Percentiles rank a stretch among this genome's conserved stretches.
phyloP scores from a whole-genome alignment of 805 yeast genomes.

The Ogataea paraovalis region DNA sequence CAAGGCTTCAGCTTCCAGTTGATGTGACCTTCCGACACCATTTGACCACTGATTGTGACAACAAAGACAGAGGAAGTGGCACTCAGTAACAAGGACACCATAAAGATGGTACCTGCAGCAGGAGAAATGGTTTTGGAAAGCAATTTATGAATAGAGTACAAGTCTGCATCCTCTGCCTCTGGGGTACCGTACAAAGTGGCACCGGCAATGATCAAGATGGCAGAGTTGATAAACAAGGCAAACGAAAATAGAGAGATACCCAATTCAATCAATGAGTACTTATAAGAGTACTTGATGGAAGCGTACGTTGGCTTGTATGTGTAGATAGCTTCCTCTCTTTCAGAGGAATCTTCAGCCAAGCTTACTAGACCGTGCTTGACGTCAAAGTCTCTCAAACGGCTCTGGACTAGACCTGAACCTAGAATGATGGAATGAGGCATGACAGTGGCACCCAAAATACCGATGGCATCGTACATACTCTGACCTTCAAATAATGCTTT shows the following conservation, averaged over 20 bases:
- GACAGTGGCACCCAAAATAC: constrained; percentile 47
- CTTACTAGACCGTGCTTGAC: constrained; percentile 33
- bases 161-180: constrained; percentile 65
- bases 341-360: constrained; percentile 19
- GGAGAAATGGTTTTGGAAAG: constrained; percentile 56
- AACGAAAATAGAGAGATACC: constrained; percentile 64
- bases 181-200: constrained; percentile 64
- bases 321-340: constrained; percentile 37
- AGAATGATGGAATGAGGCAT: constrained; percentile 49
- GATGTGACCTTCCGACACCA: constrained; percentile 82
- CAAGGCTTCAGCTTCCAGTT: constrained; percentile 78
- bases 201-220: constrained; percentile 76
- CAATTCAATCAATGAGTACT: constrained; percentile 65
- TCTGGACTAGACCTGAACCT: constrained; percentile 47
- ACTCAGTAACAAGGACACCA: constrained; percentile 71
- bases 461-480: constrained; percentile 44
- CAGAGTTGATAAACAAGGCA: constrained; percentile 79
- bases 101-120: constrained; percentile 74
- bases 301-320: constrained; percentile 58
- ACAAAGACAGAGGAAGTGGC: constrained; percentile 87
- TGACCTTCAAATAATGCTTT: constrained; percentile 37
- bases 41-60: constrained; percentile 87
- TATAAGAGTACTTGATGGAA: constrained; percentile 67
- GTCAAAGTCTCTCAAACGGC: constrained; percentile 44
- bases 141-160: constrained; percentile 65